Conservation (phyloP, 495 filamentous ascomycete species). For the Pyrenula aspistea region DNA sequence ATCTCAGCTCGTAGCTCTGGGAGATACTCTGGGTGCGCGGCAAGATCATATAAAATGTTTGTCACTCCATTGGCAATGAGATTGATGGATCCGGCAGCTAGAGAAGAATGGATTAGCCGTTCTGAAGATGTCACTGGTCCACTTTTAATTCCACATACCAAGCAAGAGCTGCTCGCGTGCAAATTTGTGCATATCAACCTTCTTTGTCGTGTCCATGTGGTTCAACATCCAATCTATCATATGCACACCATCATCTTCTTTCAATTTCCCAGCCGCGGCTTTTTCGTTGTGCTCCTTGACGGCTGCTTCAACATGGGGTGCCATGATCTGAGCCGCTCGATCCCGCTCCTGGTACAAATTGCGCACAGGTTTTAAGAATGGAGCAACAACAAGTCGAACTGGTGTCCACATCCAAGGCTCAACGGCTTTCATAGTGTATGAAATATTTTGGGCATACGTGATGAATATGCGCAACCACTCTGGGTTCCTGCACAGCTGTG, state of each 20-base stretch:
- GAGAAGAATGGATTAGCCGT: neutral
- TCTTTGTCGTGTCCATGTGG: neutral
- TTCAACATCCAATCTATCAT: neutral
- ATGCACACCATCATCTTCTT: too few relatives aligned
- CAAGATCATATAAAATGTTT: conserved; percentile 6
- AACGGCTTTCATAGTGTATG: neutral
- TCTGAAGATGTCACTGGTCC: neutral
- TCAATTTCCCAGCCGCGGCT: too few relatives aligned
- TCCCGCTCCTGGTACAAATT: neutral
- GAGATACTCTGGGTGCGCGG: conserved; percentile 6
- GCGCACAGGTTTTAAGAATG: neutral
- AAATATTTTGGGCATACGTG: neutral
- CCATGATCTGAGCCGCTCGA: neutral
- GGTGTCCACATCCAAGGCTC: neutral
- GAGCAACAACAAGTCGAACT: neutral
- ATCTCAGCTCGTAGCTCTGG: conserved; percentile 5
- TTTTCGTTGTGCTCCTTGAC: neutral
- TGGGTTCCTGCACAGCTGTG: neutral
- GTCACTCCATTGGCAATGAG: neutral
- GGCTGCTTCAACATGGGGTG: neutral
- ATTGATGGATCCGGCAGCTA: neutral
- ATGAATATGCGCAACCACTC: neutral
- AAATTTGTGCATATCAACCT: too few relatives aligned
- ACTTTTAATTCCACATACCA: neutral
- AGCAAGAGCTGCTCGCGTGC: neutral